These are phyloP conservation scores for Fagopyrum homotropicum DNA, from an alignment of 148 eudicot species.

Conservation along the genomic window DNA sequence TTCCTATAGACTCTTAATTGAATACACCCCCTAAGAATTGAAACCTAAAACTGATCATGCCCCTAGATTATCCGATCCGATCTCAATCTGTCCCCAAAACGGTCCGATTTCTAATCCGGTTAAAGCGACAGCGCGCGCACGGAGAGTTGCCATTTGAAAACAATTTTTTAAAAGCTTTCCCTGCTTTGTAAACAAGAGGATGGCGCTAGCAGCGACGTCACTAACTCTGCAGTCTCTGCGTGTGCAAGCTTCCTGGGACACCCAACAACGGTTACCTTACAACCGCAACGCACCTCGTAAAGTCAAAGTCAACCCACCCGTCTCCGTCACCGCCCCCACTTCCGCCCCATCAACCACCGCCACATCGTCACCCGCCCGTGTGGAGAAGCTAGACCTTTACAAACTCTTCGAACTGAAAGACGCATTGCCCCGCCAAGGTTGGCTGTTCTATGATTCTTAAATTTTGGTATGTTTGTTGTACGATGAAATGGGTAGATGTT, in stretches of 20 bases:
- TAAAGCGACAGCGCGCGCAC: neutral
- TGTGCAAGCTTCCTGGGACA: slow-evolving; percentile 46
- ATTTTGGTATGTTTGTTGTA: neutral
- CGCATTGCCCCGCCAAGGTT: neutral
- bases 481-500: neutral
- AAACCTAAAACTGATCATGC: too few species aligned
- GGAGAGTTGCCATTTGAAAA: neutral
- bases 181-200: slow-evolving; percentile 1
- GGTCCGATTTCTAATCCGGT: too few species aligned
- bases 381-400: slow-evolving; percentile 30
- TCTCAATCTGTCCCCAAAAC: too few species aligned
- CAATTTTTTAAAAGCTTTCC: neutral
- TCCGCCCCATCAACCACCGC: neutral
- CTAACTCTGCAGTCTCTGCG: neutral
- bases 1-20: too few species aligned
- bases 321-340: slow-evolving; percentile 19
- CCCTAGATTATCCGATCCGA: too few species aligned
- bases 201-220: slow-evolving; percentile 7
- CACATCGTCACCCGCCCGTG: slow-evolving; percentile 9
- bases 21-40: too few species aligned
- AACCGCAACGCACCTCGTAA: slow-evolving; percentile 46
- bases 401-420: slow-evolving; percentile 37
- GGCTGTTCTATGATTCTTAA: neutral
- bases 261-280: slow-evolving; percentile 52
- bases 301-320: slow-evolving; percentile 23